phyloP scores from a whole-genome alignment of 257 asterid genomes.

The Scutellaria galericulata region DNA sequence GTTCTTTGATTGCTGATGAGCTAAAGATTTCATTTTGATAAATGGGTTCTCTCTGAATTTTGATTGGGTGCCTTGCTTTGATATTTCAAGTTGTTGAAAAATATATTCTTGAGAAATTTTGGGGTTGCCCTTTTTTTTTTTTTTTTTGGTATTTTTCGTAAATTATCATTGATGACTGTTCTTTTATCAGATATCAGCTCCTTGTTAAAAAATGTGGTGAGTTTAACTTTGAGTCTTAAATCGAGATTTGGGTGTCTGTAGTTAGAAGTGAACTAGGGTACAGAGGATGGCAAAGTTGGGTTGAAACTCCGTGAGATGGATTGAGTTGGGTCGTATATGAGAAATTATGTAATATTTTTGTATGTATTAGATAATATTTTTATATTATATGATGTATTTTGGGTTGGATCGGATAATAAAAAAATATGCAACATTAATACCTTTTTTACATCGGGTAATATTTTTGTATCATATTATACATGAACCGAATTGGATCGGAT shows the following conservation, averaged over 20 bases:
- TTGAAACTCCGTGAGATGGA: no score
- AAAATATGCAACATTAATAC: no score
- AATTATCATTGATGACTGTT: background rate
- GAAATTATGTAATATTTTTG: no score
- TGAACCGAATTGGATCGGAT: no score
- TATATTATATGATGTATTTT: no score
- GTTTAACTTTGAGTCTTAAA: constrained; percentile 30
- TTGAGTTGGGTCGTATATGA: no score
- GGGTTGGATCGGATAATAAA: no score
- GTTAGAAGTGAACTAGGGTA: background rate
- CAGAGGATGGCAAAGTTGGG: no score
- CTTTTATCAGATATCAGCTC: background rate
- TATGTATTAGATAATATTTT: no score
- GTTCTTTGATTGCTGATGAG: constrained; percentile 30
- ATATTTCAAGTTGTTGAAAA: background rate
- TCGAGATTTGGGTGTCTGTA: constrained; percentile 15
- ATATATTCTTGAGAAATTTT: constrained; percentile 16
- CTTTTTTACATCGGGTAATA: no score
- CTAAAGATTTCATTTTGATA: constrained; percentile 47
- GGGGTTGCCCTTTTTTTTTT: background rate
- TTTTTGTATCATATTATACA: no score
- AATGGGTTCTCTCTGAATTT: constrained; percentile 38
- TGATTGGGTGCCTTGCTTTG: constrained; percentile 19
- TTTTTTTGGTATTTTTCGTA: background rate
- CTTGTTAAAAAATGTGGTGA: constrained; percentile 23